Conservation (phyloP, 139 green algal species). For the Monoraphidium neglectum region DNA sequence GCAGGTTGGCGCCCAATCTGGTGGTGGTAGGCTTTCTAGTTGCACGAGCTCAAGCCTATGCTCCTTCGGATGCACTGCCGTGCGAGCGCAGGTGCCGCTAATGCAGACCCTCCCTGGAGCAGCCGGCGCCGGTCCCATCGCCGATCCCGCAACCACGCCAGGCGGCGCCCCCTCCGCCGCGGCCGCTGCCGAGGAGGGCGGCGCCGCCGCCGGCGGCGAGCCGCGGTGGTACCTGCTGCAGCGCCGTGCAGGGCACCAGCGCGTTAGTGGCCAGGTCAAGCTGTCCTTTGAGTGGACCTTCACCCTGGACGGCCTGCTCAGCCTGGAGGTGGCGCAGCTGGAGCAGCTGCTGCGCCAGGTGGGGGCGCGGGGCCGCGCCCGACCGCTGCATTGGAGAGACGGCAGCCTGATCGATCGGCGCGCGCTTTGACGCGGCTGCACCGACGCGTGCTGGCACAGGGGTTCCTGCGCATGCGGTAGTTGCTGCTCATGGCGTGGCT, state of each 20-base stretch:
- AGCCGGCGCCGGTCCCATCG: slow-evolving; percentile 1
- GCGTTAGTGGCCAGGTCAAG: slow-evolving; percentile 35
- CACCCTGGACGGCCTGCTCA: slow-evolving; percentile 72
- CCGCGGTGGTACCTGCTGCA: slow-evolving; percentile 52
- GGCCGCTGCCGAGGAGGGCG: no score
- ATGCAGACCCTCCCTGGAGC: slow-evolving; percentile 56
- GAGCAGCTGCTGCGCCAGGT: slow-evolving; percentile 67
- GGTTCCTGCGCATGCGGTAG: no score
- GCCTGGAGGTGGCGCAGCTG: slow-evolving; percentile 68
- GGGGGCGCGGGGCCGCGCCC: background rate
- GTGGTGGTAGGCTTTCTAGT: no score
- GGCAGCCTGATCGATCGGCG: no score
- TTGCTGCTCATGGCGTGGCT: no score
- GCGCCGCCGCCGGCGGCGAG: slow-evolving; percentile 15
- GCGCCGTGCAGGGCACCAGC: slow-evolving; percentile 43
- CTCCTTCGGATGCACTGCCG: background rate
- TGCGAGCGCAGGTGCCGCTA: slow-evolving; percentile 64
- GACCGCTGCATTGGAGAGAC: no score
- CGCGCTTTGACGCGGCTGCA: no score
- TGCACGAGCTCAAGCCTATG: no score
- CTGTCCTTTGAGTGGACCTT: slow-evolving; percentile 78
- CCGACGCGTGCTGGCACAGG: no score
- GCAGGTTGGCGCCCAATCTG: no score
- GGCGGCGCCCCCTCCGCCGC: no score
- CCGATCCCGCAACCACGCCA: no score